Conservation (phyloP, 345 rosid species). For the Melaleuca alternifolia region DNA sequence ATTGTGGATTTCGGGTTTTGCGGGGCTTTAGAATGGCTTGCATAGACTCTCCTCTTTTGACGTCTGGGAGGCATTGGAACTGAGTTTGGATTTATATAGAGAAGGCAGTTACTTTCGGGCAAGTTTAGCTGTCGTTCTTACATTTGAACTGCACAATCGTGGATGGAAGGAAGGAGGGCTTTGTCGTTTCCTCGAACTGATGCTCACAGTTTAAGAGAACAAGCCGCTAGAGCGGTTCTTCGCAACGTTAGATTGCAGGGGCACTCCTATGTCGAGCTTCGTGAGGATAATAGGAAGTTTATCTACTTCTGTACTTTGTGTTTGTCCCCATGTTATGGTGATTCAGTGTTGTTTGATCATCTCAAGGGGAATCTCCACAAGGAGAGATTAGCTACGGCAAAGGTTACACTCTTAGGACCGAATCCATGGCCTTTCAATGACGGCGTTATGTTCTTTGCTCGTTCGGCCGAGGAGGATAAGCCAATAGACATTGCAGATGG, state of each 20-base stretch:
- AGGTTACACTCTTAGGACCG: slow-evolving; percentile 50
- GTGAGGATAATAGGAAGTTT: slow-evolving; percentile 62
- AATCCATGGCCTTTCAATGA: slow-evolving; percentile 95
- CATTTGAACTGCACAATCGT: slow-evolving; percentile 13
- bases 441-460: slow-evolving; percentile 73
- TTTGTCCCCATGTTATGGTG: slow-evolving; percentile 77
- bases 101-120: not conserved
- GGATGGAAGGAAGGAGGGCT: slow-evolving; percentile 56
- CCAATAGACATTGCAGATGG: slow-evolving; percentile 5
- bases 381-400: slow-evolving; percentile 63
- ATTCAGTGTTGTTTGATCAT: slow-evolving; percentile 60
- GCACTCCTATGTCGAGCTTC: slow-evolving; percentile 69
- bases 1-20: not conserved
- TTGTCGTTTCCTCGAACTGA: slow-evolving; percentile 37
- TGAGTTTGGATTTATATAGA: not conserved
- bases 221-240: slow-evolving; percentile 56
- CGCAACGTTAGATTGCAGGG: slow-evolving; percentile 54
- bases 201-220: slow-evolving; percentile 49
- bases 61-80: not conserved
- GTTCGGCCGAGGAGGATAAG: slow-evolving; percentile 23
- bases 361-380: slow-evolving; percentile 68
- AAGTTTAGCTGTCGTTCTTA: not conserved
- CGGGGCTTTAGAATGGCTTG: slow-evolving; percentile 2
- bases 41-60: not conserved
- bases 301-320: slow-evolving; percentile 87